Evolutionary conservation across 495 filamentous ascomycete genomes (phyloP).

Genomic region (Aspergillus coremiiformis): DNA sequence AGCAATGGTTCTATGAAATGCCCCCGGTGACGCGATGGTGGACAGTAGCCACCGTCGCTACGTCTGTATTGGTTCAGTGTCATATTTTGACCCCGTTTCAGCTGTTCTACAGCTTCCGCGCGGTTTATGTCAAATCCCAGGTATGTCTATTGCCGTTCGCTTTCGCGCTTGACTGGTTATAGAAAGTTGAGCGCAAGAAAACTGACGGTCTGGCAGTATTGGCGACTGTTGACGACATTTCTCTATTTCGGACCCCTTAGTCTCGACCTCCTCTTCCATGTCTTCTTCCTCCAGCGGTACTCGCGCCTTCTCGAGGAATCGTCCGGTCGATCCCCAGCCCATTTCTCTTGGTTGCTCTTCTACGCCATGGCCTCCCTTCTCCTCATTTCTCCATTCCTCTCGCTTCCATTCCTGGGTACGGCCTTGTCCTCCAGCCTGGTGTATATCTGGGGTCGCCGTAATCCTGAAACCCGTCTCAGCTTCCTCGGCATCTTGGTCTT

Average conservation of each 20-base stretch:
- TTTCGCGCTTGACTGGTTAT: not conserved
- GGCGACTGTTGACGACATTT: conserved; percentile 91
- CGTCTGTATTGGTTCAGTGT: conserved; percentile 88
- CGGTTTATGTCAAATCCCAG: conserved; percentile 85
- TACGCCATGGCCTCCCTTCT: conserved; percentile 76
- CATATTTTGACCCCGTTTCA: conserved; percentile 84
- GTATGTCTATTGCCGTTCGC: conserved; percentile 35
- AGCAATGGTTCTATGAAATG: conserved; percentile 98
- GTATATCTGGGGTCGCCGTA: conserved; percentile 97
- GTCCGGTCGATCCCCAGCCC: conserved; percentile 77
- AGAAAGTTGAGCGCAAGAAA: not conserved
- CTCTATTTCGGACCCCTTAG: conserved; percentile 93
- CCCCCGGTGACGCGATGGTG: conserved; percentile 91
- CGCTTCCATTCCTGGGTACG: conserved; percentile 85
- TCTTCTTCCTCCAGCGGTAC: conserved; percentile 98
- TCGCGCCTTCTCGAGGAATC: conserved; percentile 92
- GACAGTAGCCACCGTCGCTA: conserved; percentile 86
- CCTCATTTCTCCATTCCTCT: conserved; percentile 68
- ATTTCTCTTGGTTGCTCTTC: conserved; percentile 88
- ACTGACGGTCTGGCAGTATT: conserved; percentile 57
- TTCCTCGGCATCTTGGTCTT: conserved; percentile 88
- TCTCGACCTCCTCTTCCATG: conserved; percentile 93
- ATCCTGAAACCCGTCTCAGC: conserved; percentile 84
- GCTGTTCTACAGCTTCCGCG: conserved; percentile 91
- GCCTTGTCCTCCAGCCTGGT: conserved; percentile 84